phyloP scores from a whole-genome alignment of 768 basidiomycete genomes.

The Kwoniella dejecticola region DNA sequence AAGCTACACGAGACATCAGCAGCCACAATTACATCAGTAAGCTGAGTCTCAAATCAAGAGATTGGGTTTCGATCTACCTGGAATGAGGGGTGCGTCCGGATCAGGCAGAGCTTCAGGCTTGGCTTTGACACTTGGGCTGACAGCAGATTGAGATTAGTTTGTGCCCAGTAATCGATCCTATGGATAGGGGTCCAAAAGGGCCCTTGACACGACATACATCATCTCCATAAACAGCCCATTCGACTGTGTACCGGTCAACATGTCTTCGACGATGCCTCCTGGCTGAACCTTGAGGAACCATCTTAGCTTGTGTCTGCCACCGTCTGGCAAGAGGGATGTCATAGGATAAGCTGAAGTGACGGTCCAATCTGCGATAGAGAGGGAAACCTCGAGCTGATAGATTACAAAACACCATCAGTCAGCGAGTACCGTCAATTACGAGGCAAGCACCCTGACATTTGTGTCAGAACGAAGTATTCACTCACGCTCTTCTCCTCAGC shows the following conservation, averaged over 20 bases:
- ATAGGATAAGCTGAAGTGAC: constrained; percentile 49
- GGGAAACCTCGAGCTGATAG: constrained; percentile 46
- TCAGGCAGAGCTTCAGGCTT: constrained; percentile 21
- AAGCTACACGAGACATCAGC: constrained; percentile 25
- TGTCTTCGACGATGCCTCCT: constrained; percentile 44
- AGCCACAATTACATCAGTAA: background rate
- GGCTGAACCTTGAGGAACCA: constrained; percentile 48
- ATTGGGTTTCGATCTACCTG: constrained; percentile 27
- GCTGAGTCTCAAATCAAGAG: background rate
- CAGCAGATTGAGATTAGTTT: background rate
- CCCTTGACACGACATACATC: constrained; percentile 43
- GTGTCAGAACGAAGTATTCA: background rate
- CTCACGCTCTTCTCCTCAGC: constrained; percentile 43
- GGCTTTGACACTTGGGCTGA: constrained; percentile 35
- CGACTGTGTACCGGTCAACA: constrained; percentile 45
- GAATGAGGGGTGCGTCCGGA: constrained; percentile 40
- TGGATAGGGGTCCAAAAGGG: too few species aligned
- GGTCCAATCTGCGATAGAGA: constrained; percentile 46
- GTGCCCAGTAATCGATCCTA: too few species aligned
- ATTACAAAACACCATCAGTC: background rate
- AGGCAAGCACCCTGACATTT: too few species aligned
- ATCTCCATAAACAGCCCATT: constrained; percentile 48
- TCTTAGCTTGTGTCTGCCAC: constrained; percentile 36
- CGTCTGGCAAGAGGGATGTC: constrained; percentile 41
- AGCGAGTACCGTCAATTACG: too few species aligned